Percentiles rank a stretch among this genome's conserved stretches.
phyloP scores from a whole-genome alignment of 495 filamentous ascomycete species.

The Penicillium mononematosum region DNA sequence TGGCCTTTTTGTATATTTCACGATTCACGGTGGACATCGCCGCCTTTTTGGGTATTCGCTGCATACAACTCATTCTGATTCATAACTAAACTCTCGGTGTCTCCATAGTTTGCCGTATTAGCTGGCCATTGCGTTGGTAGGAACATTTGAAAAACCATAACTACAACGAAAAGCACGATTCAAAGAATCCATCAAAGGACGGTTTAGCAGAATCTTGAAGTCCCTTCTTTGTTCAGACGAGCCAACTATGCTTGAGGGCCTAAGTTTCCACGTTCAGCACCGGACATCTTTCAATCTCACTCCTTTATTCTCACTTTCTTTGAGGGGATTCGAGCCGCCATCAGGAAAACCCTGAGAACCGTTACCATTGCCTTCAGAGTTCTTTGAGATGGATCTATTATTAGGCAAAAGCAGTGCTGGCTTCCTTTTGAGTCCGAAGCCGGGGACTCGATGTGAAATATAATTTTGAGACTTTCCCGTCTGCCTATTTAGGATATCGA shows the following conservation, averaged over 20 bases:
- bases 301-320: not conserved
- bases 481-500: not conserved
- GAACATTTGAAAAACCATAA: not conserved
- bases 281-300: not conserved
- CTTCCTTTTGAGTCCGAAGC: not conserved
- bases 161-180: not conserved
- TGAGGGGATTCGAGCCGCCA: not conserved
- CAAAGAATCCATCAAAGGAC: not conserved
- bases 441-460: not conserved
- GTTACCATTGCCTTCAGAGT: not conserved
- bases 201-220: not conserved
- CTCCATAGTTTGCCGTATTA: not conserved
- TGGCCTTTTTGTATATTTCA: slow-evolving; percentile 8
- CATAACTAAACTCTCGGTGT: not conserved
- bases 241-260: not conserved
- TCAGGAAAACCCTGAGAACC: not conserved
- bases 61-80: not conserved
- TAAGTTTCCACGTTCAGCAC: not conserved
- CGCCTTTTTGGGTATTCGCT: not conserved
- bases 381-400: not conserved
- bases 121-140: not conserved
- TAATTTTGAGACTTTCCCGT: not conserved
- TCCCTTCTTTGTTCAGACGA: not conserved
- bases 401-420: not conserved
- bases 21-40: not conserved